Conservation (phyloP, 169 alveolate genomes). For the Cryptosporidium sp. region DNA sequence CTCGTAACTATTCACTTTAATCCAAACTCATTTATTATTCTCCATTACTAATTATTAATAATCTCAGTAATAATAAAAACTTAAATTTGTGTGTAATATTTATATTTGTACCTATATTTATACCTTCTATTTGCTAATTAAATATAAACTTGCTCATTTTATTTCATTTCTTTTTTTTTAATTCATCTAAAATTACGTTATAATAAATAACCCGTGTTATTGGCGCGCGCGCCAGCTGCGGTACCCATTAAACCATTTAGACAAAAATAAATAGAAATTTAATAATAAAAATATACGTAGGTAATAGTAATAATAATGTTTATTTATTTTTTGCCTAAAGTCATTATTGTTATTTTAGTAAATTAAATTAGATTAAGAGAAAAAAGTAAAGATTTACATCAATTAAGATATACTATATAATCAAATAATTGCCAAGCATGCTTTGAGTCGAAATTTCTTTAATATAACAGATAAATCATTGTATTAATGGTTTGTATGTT, state of each 20-base stretch:
- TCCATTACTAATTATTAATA: too few species aligned
- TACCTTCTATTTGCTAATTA: too few species aligned
- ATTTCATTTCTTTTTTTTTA: neutral
- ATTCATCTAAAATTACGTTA: neutral
- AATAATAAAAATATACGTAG: neutral
- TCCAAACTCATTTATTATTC: neutral
- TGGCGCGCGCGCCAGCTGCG: slow-evolving; percentile 16
- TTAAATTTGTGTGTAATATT: too few species aligned
- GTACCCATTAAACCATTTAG: neutral
- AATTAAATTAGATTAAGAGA: neutral
- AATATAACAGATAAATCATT: slow-evolving; percentile 1
- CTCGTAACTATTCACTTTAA: neutral
- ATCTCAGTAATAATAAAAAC: neutral
- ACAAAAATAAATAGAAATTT: neutral
- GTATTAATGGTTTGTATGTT: slow-evolving; percentile 2
- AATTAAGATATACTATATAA: too few species aligned
- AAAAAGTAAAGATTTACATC: neutral
- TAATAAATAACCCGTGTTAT: neutral
- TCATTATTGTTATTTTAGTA: neutral
- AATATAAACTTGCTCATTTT: neutral
- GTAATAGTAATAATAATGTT: neutral
- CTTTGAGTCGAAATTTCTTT: slow-evolving; percentile 70
- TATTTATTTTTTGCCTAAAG: too few species aligned
- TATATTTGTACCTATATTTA: too few species aligned
- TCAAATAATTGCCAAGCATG: slow-evolving; percentile 15